phyloP scores from a whole-genome alignment of 1,139 yeast species.

The Kodamaea sp. region DNA sequence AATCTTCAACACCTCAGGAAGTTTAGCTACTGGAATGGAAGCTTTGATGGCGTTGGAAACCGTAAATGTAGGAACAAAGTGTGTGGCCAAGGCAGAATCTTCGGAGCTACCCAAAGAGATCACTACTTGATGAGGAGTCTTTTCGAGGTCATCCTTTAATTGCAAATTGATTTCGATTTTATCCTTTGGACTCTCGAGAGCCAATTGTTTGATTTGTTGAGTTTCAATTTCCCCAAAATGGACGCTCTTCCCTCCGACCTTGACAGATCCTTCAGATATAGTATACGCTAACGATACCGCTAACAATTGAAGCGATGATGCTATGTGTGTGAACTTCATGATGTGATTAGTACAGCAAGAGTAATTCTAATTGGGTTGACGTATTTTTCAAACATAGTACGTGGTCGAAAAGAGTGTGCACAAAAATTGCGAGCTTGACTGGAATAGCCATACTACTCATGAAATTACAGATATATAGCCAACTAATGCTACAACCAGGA shows the following conservation, averaged over 20 bases:
- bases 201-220: slow-evolving; percentile 33
- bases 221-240: slow-evolving; percentile 41
- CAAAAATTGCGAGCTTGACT: neutral
- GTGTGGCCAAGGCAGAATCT: slow-evolving; percentile 19
- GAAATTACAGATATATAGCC: too few species aligned
- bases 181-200: slow-evolving; percentile 36
- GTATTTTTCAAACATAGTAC: slow-evolving; percentile 1
- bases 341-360: too few species aligned
- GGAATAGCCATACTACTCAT: too few species aligned
- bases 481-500: too few species aligned
- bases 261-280: slow-evolving; percentile 30
- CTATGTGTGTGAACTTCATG: slow-evolving; percentile 16
- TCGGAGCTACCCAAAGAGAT: slow-evolving; percentile 18
- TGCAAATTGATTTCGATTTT: slow-evolving; percentile 30
- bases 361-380: too few species aligned
- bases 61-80: slow-evolving; percentile 16
- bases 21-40: slow-evolving; percentile 30
- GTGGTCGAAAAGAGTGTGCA: neutral
- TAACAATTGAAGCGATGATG: slow-evolving; percentile 14
- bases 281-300: slow-evolving; percentile 25
- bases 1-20: slow-evolving; percentile 41
- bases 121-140: slow-evolving; percentile 24
- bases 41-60: slow-evolving; percentile 23
- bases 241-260: slow-evolving; percentile 26
- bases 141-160: slow-evolving; percentile 20